phyloP scores from a whole-genome alignment of 805 yeast species.

The Cyberlindnera samutprakarnensis region DNA sequence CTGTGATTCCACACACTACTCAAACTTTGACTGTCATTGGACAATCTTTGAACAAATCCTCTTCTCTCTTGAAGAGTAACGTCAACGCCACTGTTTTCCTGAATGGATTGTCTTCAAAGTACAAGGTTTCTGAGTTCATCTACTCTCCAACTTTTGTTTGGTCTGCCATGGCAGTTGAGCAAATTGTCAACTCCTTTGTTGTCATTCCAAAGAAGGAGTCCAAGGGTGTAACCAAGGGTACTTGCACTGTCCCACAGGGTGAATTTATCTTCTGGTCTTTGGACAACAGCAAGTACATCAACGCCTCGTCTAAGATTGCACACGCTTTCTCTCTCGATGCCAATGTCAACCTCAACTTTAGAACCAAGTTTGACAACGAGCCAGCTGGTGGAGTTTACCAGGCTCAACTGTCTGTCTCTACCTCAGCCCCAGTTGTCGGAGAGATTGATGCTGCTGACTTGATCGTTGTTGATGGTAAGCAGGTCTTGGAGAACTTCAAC shows the following conservation, averaged over 20 bases:
- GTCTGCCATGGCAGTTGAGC: conserved; percentile 46
- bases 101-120: conserved; percentile 22
- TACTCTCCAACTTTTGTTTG: conserved; percentile 46
- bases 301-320: conserved; percentile 57
- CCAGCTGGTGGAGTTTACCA: conserved; percentile 70
- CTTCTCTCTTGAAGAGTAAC: conserved; percentile 54
- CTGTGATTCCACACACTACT: conserved; percentile 49
- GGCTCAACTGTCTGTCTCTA: conserved; percentile 36
- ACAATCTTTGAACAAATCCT: conserved; percentile 34
- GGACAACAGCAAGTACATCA: conserved; percentile 50
- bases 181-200: conserved; percentile 38
- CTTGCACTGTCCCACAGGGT: conserved; percentile 13
- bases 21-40: conserved; percentile 61
- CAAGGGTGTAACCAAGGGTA: conserved; percentile 1
- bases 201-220: conserved; percentile 20
- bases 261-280: conserved; percentile 56
- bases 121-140: conserved; percentile 44
- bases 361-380: conserved; percentile 65
- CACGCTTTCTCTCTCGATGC: conserved; percentile 62
- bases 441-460: conserved; percentile 54
- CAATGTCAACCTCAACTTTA: conserved; percentile 42
- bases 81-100: conserved; percentile 65
- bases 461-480: conserved; percentile 53
- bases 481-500: conserved; percentile 50
- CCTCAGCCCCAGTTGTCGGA: conserved; percentile 11